phyloP scores from a whole-genome alignment of 805 yeast genomes.

The Barnettozyma pratensis region DNA sequence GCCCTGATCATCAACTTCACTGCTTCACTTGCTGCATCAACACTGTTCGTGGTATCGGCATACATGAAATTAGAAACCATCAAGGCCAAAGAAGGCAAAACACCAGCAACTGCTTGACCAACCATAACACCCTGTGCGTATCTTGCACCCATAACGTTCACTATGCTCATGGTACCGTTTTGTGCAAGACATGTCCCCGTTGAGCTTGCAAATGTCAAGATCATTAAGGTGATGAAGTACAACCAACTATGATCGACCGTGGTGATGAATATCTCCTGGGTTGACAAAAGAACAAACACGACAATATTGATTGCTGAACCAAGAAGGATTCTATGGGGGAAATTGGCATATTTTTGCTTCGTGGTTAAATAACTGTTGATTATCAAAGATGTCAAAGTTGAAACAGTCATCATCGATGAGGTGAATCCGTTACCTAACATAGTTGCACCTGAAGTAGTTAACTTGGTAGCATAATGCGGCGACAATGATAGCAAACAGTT shows the following conservation, averaged over 20 bases:
- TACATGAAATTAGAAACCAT: slow-evolving; percentile 43
- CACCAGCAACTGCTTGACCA: slow-evolving; percentile 94
- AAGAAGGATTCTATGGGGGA: slow-evolving; percentile 46
- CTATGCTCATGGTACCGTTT: slow-evolving; percentile 86
- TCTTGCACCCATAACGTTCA: slow-evolving; percentile 66
- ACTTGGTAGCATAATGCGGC: slow-evolving; percentile 58
- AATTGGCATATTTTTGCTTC: slow-evolving; percentile 51
- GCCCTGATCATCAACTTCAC: background rate
- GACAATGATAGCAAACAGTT: slow-evolving; percentile 86
- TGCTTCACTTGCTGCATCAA: background rate
- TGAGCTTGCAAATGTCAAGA: slow-evolving; percentile 58
- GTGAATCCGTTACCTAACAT: slow-evolving; percentile 44
- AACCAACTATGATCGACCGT: slow-evolving; percentile 16
- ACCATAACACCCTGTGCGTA: slow-evolving; percentile 90
- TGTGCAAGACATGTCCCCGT: slow-evolving; percentile 80
- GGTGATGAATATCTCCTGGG: slow-evolving; percentile 17
- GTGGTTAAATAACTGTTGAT: slow-evolving; percentile 60
- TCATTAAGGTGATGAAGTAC: slow-evolving; percentile 49
- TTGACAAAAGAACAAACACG: slow-evolving; percentile 40
- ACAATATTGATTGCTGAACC: slow-evolving; percentile 58
- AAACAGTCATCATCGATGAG: slow-evolving; percentile 83
- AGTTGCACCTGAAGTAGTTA: slow-evolving; percentile 40
- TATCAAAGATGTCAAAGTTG: slow-evolving; percentile 62
- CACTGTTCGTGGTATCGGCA: slow-evolving; percentile 20
- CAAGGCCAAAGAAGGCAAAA: slow-evolving; percentile 73